Percentiles rank a stretch among this genome's conserved stretches.
These are phyloP conservation scores for Theileria sp. DNA, from an alignment of 169 alveolate genomes.

Conservation along the genomic window DNA sequence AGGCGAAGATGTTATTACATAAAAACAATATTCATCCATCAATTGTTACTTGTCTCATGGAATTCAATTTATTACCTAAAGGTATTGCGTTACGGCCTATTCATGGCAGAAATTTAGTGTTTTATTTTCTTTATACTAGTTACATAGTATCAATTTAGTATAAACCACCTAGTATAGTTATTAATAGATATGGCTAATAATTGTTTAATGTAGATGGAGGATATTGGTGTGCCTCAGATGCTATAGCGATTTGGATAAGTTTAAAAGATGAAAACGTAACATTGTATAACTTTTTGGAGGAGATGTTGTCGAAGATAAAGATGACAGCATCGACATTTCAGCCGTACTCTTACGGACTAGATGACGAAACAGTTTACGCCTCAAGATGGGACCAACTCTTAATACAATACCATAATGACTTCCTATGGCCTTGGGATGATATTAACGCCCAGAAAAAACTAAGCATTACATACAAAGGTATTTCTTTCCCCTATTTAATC, in stretches of 20 bases:
- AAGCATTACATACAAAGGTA: background rate
- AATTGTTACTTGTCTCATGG: conserved; percentile 51
- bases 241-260: conserved; percentile 6
- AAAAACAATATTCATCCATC: conserved; percentile 44
- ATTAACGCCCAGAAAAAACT: background rate
- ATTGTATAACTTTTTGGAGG: background rate
- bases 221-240: conserved; percentile 22
- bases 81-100: too few relatives aligned
- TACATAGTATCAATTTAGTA: background rate
- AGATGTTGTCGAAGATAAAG: conserved; percentile 1
- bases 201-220: background rate
- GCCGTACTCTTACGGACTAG: conserved; percentile 3
- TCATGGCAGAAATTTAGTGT: too few relatives aligned
- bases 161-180: too few relatives aligned
- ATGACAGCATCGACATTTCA: conserved; percentile 2
- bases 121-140: background rate
- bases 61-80: conserved; percentile 34
- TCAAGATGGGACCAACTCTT: conserved; percentile 16
- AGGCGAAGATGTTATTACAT: conserved; percentile 55
- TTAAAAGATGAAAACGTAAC: background rate
- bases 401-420: background rate
- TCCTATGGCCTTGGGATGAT: conserved; percentile 30
- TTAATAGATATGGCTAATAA: background rate
- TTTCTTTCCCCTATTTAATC: background rate
- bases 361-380: conserved; percentile 22